Evolutionary conservation across 352 stramenopile genomes (phyloP).

Genomic region (Phytophthora colocasiae): DNA sequence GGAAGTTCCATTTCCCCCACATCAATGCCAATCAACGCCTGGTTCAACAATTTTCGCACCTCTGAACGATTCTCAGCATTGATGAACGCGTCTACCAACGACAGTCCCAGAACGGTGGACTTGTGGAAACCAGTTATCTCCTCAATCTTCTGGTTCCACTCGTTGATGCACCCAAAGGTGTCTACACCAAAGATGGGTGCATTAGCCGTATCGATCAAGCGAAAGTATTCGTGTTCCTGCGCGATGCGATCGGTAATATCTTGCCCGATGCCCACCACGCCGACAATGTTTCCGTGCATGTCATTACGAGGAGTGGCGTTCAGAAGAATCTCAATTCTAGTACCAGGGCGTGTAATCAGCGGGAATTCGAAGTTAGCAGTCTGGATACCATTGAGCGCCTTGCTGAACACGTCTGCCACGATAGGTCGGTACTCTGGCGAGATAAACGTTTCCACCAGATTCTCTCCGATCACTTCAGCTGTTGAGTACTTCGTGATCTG

Average conservation of each 20-base stretch:
- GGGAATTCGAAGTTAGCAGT: slow-evolving; percentile 91
- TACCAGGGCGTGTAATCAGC: slow-evolving; percentile 76
- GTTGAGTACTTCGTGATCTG: slow-evolving; percentile 89
- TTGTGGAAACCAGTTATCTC: slow-evolving; percentile 80
- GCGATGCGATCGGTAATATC: slow-evolving; percentile 84
- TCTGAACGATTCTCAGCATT: slow-evolving; percentile 57
- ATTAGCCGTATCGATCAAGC: slow-evolving; percentile 79
- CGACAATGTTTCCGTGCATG: slow-evolving; percentile 81
- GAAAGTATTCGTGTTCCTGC: slow-evolving; percentile 83
- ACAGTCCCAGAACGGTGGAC: slow-evolving; percentile 57
- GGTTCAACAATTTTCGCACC: slow-evolving; percentile 65
- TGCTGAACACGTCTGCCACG: slow-evolving; percentile 75
- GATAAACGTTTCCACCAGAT: slow-evolving; percentile 88
- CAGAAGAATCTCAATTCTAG: slow-evolving; percentile 78
- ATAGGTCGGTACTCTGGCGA: slow-evolving; percentile 72
- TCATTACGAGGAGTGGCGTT: slow-evolving; percentile 79
- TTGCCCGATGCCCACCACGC: slow-evolving; percentile 88
- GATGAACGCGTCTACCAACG: slow-evolving; percentile 71
- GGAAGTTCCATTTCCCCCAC: slow-evolving; percentile 76
- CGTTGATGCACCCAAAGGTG: slow-evolving; percentile 74
- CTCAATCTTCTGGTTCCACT: slow-evolving; percentile 83
- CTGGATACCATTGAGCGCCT: slow-evolving; percentile 73
- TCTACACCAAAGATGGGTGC: slow-evolving; percentile 82
- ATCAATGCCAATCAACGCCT: slow-evolving; percentile 72
- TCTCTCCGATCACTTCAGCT: slow-evolving; percentile 81